Evolutionary conservation across 352 stramenopile species (phyloP).

Genomic region (Pythium diclinum): DNA sequence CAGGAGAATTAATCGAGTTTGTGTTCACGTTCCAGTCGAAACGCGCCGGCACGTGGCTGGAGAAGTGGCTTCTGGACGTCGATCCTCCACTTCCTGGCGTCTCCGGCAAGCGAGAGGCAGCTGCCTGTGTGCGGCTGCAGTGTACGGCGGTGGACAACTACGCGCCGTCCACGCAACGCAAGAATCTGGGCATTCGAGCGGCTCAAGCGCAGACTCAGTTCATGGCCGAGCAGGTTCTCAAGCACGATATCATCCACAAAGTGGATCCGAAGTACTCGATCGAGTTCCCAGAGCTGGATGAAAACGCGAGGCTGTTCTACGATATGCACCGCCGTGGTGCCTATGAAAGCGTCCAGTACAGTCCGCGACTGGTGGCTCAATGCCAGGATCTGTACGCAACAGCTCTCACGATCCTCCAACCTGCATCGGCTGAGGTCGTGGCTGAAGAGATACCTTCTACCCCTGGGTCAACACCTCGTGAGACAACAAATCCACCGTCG

Average conservation of each 20-base stretch:
- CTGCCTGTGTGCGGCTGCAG: constrained; percentile 35
- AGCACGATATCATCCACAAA: constrained; percentile 39
- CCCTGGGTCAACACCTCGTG: neutral
- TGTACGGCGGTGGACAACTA: constrained; percentile 69
- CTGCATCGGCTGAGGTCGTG: neutral
- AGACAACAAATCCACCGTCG: neutral
- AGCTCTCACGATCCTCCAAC: constrained; percentile 3
- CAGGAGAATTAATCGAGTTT: constrained; percentile 47
- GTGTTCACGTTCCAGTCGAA: constrained; percentile 58
- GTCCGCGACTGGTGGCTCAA: constrained; percentile 6
- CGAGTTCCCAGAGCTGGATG: constrained; percentile 31
- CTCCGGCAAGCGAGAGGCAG: constrained; percentile 16
- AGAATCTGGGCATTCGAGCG: constrained; percentile 17
- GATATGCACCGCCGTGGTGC: constrained; percentile 21
- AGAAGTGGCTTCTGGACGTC: constrained; percentile 68
- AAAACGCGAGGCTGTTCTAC: constrained; percentile 37
- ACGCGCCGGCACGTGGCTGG: constrained; percentile 49
- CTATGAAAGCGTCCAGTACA: constrained; percentile 25
- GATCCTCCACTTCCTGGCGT: constrained; percentile 32
- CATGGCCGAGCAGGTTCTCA: constrained; percentile 53
- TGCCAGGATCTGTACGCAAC: constrained; percentile 9
- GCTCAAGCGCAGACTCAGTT: constrained; percentile 32
- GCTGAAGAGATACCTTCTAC: neutral
- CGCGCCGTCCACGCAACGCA: constrained; percentile 29
- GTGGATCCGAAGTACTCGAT: constrained; percentile 33